Percentiles rank a stretch among this genome's conserved stretches.
Evolutionary conservation across 495 filamentous ascomycete species (phyloP).

Genomic region (Rusavskia elegans): DNA sequence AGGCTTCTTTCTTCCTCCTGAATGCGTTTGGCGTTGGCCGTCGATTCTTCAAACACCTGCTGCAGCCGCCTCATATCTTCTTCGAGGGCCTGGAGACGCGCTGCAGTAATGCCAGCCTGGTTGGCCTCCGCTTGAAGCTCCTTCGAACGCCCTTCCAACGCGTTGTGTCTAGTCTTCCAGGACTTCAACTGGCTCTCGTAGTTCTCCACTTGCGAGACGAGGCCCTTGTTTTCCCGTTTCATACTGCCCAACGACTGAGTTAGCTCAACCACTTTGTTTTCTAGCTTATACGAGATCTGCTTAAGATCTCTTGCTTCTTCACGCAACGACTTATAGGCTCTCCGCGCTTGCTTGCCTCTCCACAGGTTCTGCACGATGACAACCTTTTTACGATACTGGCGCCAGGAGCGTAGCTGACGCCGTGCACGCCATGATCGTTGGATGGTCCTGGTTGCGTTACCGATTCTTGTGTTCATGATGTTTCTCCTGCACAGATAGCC

Average conservation of each 20-base stretch:
- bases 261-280: constrained; percentile 98
- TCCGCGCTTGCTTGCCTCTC: constrained; percentile 71
- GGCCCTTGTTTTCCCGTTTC: constrained; percentile 81
- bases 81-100: constrained; percentile 75
- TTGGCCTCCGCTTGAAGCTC: constrained; percentile 94
- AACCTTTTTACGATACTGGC: constrained; percentile 74
- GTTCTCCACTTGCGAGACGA: constrained; percentile 80
- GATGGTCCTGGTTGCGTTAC: constrained; percentile 81
- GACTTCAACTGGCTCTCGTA: constrained; percentile 92
- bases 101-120: constrained; percentile 88
- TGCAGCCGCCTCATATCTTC: constrained; percentile 90
- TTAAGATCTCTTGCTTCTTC: constrained; percentile 96
- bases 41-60: constrained; percentile 68
- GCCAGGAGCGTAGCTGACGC: constrained; percentile 63
- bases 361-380: constrained; percentile 86
- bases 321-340: constrained; percentile 71
- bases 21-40: constrained; percentile 75
- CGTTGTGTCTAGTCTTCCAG: constrained; percentile 81
- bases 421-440: constrained; percentile 81
- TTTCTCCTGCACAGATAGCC: constrained; percentile 75
- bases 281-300: constrained; percentile 96
- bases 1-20: constrained; percentile 80
- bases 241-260: constrained; percentile 85
- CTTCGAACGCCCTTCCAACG: constrained; percentile 77
- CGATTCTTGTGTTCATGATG: constrained; percentile 84